phyloP scores from a whole-genome alignment of 495 filamentous ascomycete genomes.

The Emericellopsis terricola region DNA sequence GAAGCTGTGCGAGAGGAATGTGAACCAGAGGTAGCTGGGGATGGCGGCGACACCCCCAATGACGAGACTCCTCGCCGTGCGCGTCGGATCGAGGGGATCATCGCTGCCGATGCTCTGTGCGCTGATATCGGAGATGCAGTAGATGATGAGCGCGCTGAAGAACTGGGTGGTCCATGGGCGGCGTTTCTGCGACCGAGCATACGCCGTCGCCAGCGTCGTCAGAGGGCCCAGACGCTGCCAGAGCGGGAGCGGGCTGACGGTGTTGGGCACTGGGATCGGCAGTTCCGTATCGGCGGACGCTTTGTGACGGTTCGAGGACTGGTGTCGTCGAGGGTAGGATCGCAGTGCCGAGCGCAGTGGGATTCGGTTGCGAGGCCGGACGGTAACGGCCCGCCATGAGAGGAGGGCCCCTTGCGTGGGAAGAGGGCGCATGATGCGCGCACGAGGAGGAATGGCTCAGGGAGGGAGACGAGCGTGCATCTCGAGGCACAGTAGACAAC shows the following conservation, averaged over 20 bases:
- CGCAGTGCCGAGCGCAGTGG: too few species aligned
- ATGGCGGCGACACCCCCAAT: slow-evolving; percentile 58
- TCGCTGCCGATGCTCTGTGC: slow-evolving; percentile 45
- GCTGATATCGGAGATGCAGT: slow-evolving; percentile 60
- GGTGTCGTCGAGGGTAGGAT: neutral
- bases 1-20: slow-evolving; percentile 61
- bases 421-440: too few species aligned
- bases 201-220: slow-evolving; percentile 45
- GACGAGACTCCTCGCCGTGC: slow-evolving; percentile 51
- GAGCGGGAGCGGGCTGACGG: slow-evolving; percentile 24
- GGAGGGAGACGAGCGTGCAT: too few species aligned
- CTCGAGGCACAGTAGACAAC: too few species aligned
- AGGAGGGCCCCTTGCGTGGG: too few species aligned
- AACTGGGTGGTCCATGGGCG: slow-evolving; percentile 67
- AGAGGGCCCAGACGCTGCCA: slow-evolving; percentile 38
- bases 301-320: neutral
- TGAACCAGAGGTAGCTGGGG: slow-evolving; percentile 72
- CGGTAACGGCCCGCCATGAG: too few species aligned
- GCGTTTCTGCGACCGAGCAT: slow-evolving; percentile 47
- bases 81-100: slow-evolving; percentile 45
- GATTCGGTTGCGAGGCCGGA: too few species aligned
- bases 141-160: slow-evolving; percentile 55
- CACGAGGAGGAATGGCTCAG: too few species aligned
- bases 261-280: slow-evolving; percentile 23
- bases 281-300: neutral